Evolutionary conservation across 768 basidiomycete genomes (phyloP), one percentile per base, ranked within the genome.

Genomic region (Tremella fuciformis): DNA sequence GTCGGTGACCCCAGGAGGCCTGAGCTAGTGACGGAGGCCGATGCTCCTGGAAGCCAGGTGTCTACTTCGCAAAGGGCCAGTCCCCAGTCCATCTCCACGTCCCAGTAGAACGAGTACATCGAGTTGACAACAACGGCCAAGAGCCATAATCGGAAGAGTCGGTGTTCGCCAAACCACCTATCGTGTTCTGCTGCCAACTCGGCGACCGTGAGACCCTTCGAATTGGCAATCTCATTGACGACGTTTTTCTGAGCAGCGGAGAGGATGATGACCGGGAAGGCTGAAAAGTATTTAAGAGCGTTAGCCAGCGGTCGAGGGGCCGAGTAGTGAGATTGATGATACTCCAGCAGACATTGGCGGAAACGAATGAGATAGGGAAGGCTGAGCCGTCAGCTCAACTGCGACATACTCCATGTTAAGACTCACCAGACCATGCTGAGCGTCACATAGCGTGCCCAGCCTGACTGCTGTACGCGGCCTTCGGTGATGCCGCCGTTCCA

Each of bases 51-150:
- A 3, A 70, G 53, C 78, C 79, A 79, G 4, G 75, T 76, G 15
- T 66, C 58, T 3, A 70, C 62, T 7, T 81, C 81, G 58, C 98
- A 79, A 42, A 97, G 78, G 46, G 85, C 83, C 55, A 99, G 81
- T 4, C 96, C 96, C 93, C 94, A 99, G 74, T 99, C 96, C 75
- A 94, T 89, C 49, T 90, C 91, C 42, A 98, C 83, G 77, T 98
- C 96, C 96, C 96, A 99, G 89, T 91, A 99, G 76, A 94, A 98
- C 2, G 92, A 93, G 77, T 91, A 99, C 26, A 88, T 75, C 2
- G 93, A 94, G 77, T 98, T 98, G 69, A 94, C 75, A 37, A 84
- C 82, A 21, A 90, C 92, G 9, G 86, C 84, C 46, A 96, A 76
- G 15, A 97, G 76, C 92, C 92, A 97, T 54, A 94, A 79, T 58